Base-by-base conservation (phyloP, 2,329 filamentous ascomycete species). In the Torrubiella hemipterigena region DNA sequence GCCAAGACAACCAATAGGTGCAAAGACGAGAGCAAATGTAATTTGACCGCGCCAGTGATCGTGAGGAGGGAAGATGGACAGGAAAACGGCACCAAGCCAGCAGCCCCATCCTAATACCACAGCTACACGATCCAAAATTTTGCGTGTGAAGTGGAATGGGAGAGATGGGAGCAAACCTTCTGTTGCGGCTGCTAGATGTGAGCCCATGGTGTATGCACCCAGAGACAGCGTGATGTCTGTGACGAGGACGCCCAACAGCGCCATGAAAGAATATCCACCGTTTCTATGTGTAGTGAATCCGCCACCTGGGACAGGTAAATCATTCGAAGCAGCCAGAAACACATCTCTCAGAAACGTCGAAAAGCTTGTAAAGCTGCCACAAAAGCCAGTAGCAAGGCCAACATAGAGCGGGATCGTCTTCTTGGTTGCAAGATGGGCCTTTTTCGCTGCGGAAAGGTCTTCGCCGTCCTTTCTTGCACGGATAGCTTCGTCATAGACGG, bases 331-430 rank as follows among this genome's bases (percentile, higher is more conserved):
- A 0, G 83, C 79, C 15, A 93, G 67, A 49, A 93, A 93, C 11
- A 68, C 57, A 45, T 93, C 87, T 6, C 82, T 70, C 28, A 87
- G 77, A 49, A 93, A 93, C 14, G 78, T 76, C 0, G 86, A 93
- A 55, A 94, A 94, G 8, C 81, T 87, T 0, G 87, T 95, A 47
- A 91, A 83, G 42, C 81, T 87, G 38, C 89, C 84, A 46, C 85
- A 93, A 53, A 91, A 91, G 9, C 81, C 89, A 0, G 81, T 93
- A 0, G 83, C 73, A 6, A 95, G 70, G 30, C 82, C 87, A 36
- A 93, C 80, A 49, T 93, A 94, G 1, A 94, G 63, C 0, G 89
- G 87, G 17, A 93, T 81, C 0, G 81, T 82, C 60, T 93, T 93
- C 51, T 94, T 94, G 17, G 65, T 58, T 5, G 74, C 63, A 22